These are phyloP conservation scores for Cryptomeria japonica DNA, from an alignment of 75 land plant genomes.

Conservation along the genomic window DNA sequence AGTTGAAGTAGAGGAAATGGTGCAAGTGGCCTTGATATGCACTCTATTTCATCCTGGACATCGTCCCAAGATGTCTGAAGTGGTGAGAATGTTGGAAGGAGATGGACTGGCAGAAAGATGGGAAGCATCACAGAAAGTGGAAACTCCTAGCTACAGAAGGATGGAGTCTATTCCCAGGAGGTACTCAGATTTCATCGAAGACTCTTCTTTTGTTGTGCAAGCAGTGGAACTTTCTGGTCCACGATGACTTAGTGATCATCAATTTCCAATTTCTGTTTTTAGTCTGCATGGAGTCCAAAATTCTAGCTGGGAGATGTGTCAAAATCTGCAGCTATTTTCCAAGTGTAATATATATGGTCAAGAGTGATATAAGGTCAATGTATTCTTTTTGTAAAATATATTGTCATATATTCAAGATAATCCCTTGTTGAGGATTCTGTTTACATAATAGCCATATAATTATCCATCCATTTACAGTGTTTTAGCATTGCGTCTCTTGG, in stretches of 20 bases:
- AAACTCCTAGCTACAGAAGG: constrained; percentile 19
- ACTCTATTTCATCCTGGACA: constrained; percentile 63
- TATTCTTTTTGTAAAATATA: constrained; percentile 6
- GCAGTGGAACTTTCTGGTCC: constrained; percentile 84
- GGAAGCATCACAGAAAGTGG: constrained; percentile 47
- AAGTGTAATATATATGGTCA: constrained; percentile 7
- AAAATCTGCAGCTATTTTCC: background rate
- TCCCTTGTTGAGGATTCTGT: background rate
- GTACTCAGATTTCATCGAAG: constrained; percentile 73
- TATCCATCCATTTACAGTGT: background rate
- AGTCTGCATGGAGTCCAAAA: background rate
- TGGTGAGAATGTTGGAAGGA: constrained; percentile 65
- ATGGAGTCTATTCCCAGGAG: constrained; percentile 14
- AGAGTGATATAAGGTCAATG: background rate
- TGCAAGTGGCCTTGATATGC: constrained; percentile 56
- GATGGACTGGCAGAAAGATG: constrained; percentile 28
- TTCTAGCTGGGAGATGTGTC: background rate
- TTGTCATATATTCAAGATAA: constrained; percentile 7
- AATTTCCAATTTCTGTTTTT: background rate
- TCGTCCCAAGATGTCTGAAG: constrained; percentile 83
- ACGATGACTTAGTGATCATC: constrained; percentile 11
- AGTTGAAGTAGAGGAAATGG: constrained; percentile 55
- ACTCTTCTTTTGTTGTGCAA: constrained; percentile 63
- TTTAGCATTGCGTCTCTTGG: background rate
- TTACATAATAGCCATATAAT: background rate